Percentiles rank a stretch among this genome's conserved stretches.
phyloP scores from a whole-genome alignment of 129 eudicot species.

The Helianthus tuberosus region DNA sequence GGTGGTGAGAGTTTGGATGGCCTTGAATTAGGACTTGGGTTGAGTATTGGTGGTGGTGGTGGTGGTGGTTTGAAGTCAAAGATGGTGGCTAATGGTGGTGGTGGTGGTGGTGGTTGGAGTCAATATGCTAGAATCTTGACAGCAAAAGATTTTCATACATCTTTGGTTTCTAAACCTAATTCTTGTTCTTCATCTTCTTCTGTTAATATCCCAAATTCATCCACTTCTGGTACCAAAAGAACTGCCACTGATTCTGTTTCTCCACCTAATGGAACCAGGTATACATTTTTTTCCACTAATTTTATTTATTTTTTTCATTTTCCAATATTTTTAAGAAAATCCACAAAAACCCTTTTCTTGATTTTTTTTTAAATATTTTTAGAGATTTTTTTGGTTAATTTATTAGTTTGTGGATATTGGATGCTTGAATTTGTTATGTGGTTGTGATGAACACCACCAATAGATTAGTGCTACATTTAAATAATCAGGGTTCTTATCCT shows the following conservation, averaged over 20 bases:
- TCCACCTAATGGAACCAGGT: slow-evolving; percentile 63
- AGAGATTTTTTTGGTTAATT: slow-evolving; percentile 13
- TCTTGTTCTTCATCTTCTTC: slow-evolving; percentile 67
- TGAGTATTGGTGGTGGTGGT: slow-evolving; percentile 58
- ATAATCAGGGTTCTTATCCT: slow-evolving; percentile 16
- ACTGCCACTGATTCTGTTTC: slow-evolving; percentile 82
- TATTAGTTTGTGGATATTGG: neutral
- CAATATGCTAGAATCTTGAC: slow-evolving; percentile 87
- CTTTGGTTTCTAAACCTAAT: slow-evolving; percentile 33
- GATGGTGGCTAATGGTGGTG: slow-evolving; percentile 31
- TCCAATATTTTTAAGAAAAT: neutral
- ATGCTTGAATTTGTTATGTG: slow-evolving; percentile 9
- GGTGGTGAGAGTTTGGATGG: slow-evolving; percentile 42
- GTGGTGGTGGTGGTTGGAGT: slow-evolving; percentile 51
- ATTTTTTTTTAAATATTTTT: neutral
- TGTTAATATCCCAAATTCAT: slow-evolving; percentile 34
- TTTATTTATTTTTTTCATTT: slow-evolving; percentile 9
- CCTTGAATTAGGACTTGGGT: slow-evolving; percentile 90
- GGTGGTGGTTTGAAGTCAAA: slow-evolving; percentile 48
- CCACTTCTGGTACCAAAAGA: slow-evolving; percentile 73
- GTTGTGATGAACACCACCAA: neutral
- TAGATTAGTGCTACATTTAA: neutral
- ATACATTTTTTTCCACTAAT: slow-evolving; percentile 25
- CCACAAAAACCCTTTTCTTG: slow-evolving; percentile 4
- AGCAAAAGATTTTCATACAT: slow-evolving; percentile 67